These are phyloP conservation scores for Neofusicoccum kwambonambiense DNA, from an alignment of 2,329 filamentous ascomycete genomes.

Conservation along the genomic window DNA sequence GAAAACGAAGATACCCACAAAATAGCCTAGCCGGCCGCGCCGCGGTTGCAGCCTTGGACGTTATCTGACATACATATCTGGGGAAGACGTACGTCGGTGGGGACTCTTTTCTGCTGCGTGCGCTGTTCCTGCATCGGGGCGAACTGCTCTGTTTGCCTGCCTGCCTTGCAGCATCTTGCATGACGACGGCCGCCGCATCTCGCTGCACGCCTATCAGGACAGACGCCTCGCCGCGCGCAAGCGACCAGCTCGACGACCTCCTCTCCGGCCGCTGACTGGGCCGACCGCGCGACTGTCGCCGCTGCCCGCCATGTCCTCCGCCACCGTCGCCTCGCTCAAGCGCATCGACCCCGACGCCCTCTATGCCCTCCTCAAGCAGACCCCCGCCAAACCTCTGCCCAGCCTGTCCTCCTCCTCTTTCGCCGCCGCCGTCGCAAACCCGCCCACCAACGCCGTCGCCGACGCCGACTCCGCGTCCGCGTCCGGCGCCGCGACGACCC, in stretches of 20 bases:
- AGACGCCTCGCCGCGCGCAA: not conserved
- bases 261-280: not conserved
- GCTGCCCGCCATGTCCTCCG: slow-evolving; percentile 45
- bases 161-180: slow-evolving; percentile 18
- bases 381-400: slow-evolving; percentile 17
- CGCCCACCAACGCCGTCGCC: not conserved
- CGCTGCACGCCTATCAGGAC: slow-evolving; percentile 20
- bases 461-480: not conserved
- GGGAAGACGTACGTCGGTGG: too few relatives aligned
- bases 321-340: slow-evolving; percentile 62
- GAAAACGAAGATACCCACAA: not conserved
- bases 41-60: not conserved
- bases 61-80: not conserved
- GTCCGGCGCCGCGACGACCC: not conserved
- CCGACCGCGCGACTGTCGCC: not conserved
- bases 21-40: not conserved
- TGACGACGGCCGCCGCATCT: slow-evolving; percentile 21
- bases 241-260: not conserved
- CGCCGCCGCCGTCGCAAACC: slow-evolving; percentile 25
- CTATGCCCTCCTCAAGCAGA: slow-evolving; percentile 54
- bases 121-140: not conserved
- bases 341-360: slow-evolving; percentile 70
- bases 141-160: not conserved
- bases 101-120: not conserved
- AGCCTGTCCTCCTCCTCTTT: slow-evolving; percentile 21